A percentile compares a stretch with the other conserved stretches of the same genome.
Evolutionary conservation across 345 rosid species (phyloP).

Genomic region (Psidium guajava): DNA sequence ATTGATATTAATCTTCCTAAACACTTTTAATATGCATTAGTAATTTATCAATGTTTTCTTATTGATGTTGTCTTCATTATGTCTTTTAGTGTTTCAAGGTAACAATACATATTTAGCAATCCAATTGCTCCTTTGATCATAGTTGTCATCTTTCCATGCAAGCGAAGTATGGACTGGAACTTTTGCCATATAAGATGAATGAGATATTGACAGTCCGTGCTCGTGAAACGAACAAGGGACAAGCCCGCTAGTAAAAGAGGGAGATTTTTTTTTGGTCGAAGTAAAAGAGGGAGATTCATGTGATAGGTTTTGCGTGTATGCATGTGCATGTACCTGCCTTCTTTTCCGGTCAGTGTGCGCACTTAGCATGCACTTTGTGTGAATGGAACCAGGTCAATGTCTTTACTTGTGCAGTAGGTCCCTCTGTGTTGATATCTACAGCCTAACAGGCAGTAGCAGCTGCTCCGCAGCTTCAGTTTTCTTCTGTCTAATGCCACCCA

Average conservation of each 20-base stretch:
- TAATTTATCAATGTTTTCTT: background rate
- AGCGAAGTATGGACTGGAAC: background rate
- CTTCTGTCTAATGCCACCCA: background rate
- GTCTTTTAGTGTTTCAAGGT: background rate
- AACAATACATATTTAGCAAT: background rate
- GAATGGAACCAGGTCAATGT: background rate
- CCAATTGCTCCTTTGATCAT: background rate
- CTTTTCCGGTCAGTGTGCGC: background rate
- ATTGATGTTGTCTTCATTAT: background rate
- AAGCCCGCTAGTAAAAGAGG: background rate
- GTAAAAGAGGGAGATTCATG: background rate
- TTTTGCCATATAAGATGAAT: background rate
- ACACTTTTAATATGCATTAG: background rate
- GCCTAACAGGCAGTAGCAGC: background rate
- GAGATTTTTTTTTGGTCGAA: too few species aligned
- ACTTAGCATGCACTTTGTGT: background rate
- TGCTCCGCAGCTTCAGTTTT: background rate
- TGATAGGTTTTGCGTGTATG: background rate
- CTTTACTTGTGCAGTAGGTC: background rate
- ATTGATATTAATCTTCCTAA: background rate
- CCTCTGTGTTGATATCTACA: background rate
- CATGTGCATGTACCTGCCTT: background rate
- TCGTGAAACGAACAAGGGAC: background rate
- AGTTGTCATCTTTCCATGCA: background rate
- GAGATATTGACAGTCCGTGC: background rate